Evolutionary conservation across 768 basidiomycete species (phyloP), one percentile per base, ranked within the genome.

Genomic region (Suillus occidentalis): DNA sequence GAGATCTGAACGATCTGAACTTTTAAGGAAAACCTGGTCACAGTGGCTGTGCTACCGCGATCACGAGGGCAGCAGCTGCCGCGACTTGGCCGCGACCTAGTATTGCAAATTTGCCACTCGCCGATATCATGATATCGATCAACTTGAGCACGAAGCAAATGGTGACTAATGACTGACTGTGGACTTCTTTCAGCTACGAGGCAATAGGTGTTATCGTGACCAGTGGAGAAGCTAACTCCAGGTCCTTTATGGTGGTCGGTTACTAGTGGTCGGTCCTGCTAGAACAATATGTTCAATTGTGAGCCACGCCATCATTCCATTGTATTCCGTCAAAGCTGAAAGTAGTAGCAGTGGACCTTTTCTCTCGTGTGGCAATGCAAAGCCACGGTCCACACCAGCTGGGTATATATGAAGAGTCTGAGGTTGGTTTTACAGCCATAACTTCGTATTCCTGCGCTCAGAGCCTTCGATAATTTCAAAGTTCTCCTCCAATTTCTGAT

Each of bases 321-420:
- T 63, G 57, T 61, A 31, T 63, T 63, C 37, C 20, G 55, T 28
- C 58, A 63, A 61, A 61, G 37, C 10, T n/a, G 20, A 36, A 36
- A 55, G 31, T 20, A 55, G 31, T 20, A 18, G n/a, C 14, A 14
- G 22, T 31, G 37, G 62, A 20, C 25, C 62, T 4, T 42, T 59
- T 16, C 18, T 40, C 31, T 61, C 40, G 12, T 31, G 13, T 43
- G 25, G 39, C 25, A 31, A 42, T 13, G 39, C n/a, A 18, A 31
- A 20, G 40, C 13, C 3, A 42, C 57, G 22, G 37, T 31, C 58
- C 58, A 59, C 58, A 59, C 40, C 3, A 31, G 12, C 40, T 42
- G 40, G 40, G 40, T 43, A 59, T 59, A 59, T 42, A 59, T 59
- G 18, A 59, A 28, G 39, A 28, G 40, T 31, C 40, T 20, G 28